These are phyloP conservation scores for Gynostemma pentaphyllum DNA, from an alignment of 306 rosid species.

Conservation along the genomic window DNA sequence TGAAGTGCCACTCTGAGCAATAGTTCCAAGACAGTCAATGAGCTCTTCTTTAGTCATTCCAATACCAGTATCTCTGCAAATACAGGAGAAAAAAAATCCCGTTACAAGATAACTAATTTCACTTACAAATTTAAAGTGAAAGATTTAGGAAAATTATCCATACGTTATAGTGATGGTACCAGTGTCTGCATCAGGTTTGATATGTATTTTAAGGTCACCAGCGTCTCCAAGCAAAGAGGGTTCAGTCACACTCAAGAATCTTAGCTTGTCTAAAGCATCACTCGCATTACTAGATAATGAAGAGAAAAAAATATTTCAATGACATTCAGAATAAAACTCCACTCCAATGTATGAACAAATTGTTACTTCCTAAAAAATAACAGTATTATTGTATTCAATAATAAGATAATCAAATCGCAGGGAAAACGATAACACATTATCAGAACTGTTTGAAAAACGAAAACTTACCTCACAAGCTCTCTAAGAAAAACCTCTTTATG, in stretches of 20 bases:
- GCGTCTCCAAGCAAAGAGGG: slow-evolving; percentile 89
- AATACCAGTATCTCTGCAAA: slow-evolving; percentile 78
- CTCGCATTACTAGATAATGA: slow-evolving; percentile 62
- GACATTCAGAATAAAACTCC: background rate
- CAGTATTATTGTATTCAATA: background rate
- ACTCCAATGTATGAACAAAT: background rate
- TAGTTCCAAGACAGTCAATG: slow-evolving; percentile 95
- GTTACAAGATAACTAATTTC: background rate
- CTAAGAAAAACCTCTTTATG: slow-evolving; percentile 89
- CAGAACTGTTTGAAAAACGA: background rate
- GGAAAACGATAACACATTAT: background rate
- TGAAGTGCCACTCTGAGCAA: slow-evolving; percentile 99
- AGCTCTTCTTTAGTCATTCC: slow-evolving; percentile 96
- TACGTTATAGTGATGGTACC: slow-evolving; percentile 86
- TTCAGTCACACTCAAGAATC: slow-evolving; percentile 94
- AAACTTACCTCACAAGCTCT: slow-evolving; percentile 91
- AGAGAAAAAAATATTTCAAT: background rate
- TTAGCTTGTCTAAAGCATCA: slow-evolving; percentile 92
- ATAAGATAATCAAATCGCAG: background rate
- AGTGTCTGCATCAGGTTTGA: slow-evolving; percentile 75
- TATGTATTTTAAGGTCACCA: slow-evolving; percentile 76
- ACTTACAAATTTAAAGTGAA: background rate
- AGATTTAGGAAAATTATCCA: background rate
- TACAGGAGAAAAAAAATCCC: background rate
- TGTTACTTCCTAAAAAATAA: background rate